Base-by-base conservation (phyloP, 352 stramenopile species). In the Globisporangium apiculatum region DNA sequence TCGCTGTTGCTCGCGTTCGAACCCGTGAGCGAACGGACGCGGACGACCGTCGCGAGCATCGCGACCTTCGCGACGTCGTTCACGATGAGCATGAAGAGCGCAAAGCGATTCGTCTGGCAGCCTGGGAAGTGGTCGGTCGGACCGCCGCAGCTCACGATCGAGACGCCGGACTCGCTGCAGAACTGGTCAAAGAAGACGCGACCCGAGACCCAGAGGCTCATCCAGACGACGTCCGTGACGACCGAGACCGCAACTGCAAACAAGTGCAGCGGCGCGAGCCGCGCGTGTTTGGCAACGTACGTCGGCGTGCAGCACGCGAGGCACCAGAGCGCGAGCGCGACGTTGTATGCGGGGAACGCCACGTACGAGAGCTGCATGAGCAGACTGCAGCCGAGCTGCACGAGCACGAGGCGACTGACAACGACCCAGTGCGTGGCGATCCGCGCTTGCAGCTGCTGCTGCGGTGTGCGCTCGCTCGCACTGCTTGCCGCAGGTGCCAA, bases 341-440 rank as follows among this genome's bases (percentile, higher is more conserved):
- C 89, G 58, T 93, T 91, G 62, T 93, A 92, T 5, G 76, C 73
- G 2, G 83, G 78, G 48, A 91, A 92, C 5, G 83, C 83, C 36
- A 92, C 80, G 61, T 92, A 92, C 43, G 83, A 87, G 10, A 91
- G 65, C 63, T 93, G 80, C 79, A 91, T 87, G 48, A 93, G 58
- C 17, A 88, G 53, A 31, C 74, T 75, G 40, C 70, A 85, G 14
- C 61, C 62, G 40, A 90, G 76, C 59, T 88, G 80, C 17, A 77
- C 56, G 48, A 72, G 17, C 24, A 84, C 67, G 5, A 79, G 52
- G 0, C 72, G 72, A 17, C 69, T 53, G 2, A 86, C 58, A 14
- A 53, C 37, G 10, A 63, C 69, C 74, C 74, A 87, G 72, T 71
- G 87, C 60, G 55, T 71, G 5, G 56, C 55, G 41, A 75, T n/a